Evolutionary conservation across 208 protist genomes (phyloP).

Genomic region (Phytomonas sp.): DNA sequence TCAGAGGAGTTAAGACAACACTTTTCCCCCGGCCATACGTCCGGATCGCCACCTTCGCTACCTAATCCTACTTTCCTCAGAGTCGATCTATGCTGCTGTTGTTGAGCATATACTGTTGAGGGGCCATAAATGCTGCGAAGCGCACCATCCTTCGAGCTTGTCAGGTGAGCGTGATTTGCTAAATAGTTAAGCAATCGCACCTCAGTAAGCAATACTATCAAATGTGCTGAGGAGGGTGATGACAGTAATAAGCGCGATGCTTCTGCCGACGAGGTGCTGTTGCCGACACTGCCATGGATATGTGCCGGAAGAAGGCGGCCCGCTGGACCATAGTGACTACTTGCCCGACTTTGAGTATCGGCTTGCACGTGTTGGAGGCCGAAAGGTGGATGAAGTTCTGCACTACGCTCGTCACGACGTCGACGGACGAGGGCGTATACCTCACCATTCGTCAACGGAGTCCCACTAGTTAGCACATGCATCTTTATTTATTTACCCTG

Average conservation of each 20-base stretch:
- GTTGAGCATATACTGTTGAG: slow-evolving; percentile 13
- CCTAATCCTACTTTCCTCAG: background rate
- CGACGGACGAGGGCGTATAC: slow-evolving; percentile 74
- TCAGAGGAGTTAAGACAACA: background rate
- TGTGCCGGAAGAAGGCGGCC: slow-evolving; percentile 3
- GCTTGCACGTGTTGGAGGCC: slow-evolving; percentile 36
- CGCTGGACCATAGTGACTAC: slow-evolving; percentile 7
- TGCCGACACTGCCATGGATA: background rate
- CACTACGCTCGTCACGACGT: slow-evolving; percentile 71
- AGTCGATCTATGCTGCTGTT: background rate
- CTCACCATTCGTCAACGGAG: slow-evolving; percentile 71
- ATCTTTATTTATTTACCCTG: slow-evolving; percentile 14
- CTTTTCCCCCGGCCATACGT: background rate
- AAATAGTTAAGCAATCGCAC: slow-evolving; percentile 66
- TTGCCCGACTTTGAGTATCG: slow-evolving; percentile 15
- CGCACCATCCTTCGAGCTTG: background rate
- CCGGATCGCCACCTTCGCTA: background rate
- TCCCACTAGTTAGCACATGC: slow-evolving; percentile 55
- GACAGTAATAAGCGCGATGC: slow-evolving; percentile 14
- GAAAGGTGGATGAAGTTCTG: slow-evolving; percentile 48
- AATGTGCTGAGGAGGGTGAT: slow-evolving; percentile 34
- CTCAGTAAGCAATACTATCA: slow-evolving; percentile 67
- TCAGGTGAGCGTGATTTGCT: slow-evolving; percentile 19
- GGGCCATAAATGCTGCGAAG: slow-evolving; percentile 12
- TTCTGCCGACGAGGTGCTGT: slow-evolving; percentile 9